Evolutionary conservation across 164 flowering plant species (phyloP).

Genomic region (Houttuynia cordata): DNA sequence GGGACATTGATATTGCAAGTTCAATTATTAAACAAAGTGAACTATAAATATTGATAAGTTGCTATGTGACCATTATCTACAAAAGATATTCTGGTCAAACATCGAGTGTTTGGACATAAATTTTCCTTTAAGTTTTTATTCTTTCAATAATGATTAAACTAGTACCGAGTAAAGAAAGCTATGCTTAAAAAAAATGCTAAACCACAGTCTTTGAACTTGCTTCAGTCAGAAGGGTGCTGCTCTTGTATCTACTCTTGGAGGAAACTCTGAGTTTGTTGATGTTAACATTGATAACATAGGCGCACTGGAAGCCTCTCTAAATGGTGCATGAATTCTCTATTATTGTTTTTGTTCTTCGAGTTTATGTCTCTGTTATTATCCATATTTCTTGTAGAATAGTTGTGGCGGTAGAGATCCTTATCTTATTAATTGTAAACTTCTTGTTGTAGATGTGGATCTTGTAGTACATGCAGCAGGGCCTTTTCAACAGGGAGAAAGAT

Average conservation of each 20-base stretch:
- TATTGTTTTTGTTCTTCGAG: background rate
- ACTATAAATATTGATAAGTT: no score
- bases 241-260: conserved; percentile 58
- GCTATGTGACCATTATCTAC: no score
- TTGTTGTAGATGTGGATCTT: conserved; percentile 69
- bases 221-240: conserved; percentile 73
- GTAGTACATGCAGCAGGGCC: conserved; percentile 95
- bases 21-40: no score
- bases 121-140: no score
- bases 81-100: no score
- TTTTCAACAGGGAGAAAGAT: conserved; percentile 71
- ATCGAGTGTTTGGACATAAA: no score
- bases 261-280: conserved; percentile 50
- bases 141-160: no score
- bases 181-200: no score
- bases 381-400: background rate
- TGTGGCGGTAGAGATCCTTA: background rate
- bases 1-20: no score
- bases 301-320: conserved; percentile 48
- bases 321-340: conserved; percentile 27
- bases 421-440: background rate
- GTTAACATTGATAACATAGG: conserved; percentile 42
- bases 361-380: background rate
- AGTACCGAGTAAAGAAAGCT: no score
- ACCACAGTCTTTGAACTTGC: background rate